Evolutionary conservation across 495 filamentous ascomycete species (phyloP), one percentile per base, ranked within the genome.

Genomic region (Bacidia gigantensis): DNA sequence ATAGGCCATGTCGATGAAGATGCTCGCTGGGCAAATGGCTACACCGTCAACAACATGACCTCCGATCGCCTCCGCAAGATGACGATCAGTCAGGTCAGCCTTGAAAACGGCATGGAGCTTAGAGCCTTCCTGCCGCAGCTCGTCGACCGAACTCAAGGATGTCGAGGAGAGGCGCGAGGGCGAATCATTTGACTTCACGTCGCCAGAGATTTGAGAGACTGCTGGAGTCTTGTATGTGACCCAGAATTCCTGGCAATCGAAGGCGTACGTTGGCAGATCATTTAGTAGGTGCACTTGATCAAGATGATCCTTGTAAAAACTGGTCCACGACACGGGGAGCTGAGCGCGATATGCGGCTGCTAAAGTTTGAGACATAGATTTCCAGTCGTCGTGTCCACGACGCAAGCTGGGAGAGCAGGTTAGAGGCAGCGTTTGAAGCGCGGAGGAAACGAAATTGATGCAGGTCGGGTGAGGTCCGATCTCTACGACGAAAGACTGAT

Each of bases 221-320:
- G n/a, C n/a, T n/a, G n/a, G n/a, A n/a, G n/a, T n/a, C n/a, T 9
- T 44, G 41, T 44, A 44, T 7, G 14, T 9, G 22, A 82, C 70
- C 83, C 83, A 86, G 64, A 81, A 84, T 52, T 78, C 73, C 65
- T 83, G 83, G 11, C 75, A 61, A 46, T 86, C 80, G 58, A 77
- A 87, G 2, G 69, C 70, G 56, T 87, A 87, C 11, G 72, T 63
- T 24, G 83, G 83, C 2, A 86, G 72, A 21, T 75, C 65, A 0
- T n/a, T n/a, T n/a, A 86, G 59, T 12, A 83, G 65, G 14, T 41
- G 22, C n/a, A 56, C 69, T 18, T 69, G 71, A 9, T 65, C 52
- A n/a, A 60, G 51, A 60, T 80, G 83, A 58, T 82, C 74, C 9
- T 69, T 65, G 62, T 83, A 80, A 58, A 73, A 81, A 60, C 82